Base-by-base conservation (phyloP, 768 basidiomycete species). In the Hypsizygus marmoreus region DNA sequence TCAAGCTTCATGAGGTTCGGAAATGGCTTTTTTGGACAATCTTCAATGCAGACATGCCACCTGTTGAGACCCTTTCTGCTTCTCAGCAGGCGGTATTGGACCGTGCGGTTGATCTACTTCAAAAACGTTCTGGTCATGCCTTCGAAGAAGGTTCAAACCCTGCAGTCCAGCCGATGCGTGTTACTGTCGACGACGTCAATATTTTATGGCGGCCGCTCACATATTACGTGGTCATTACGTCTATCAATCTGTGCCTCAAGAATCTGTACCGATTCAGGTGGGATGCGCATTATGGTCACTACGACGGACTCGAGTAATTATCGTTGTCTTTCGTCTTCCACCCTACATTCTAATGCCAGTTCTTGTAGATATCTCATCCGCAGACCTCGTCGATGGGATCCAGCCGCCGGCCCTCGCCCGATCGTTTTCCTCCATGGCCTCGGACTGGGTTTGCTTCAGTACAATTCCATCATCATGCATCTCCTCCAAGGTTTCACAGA, bases 401-500 rank as follows among this genome's bases (percentile, higher is more conserved):
- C 80, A 2, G 61, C 63, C n/a, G 73, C 61, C 30, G 83, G 79
- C 19, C 75, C 74, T 25, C 77, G 80, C 31, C 94, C 94, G 0
- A 66, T 95, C 28, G 76, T 97, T 12, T 91, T 94, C 60, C 63
- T 92, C 28, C 93, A 97, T 58, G 95, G 95, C 3, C 80, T 98
- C 1, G 94, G 94, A 8, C 75, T 95, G 38, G 93, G 93, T 3
- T 64, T 91, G 9, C 57, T 83, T 14, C 87, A 89, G 57, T 90
- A 94, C 60, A 68, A 77, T 31, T 51, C 69, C n/a, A 67, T 88
- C 49, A 67, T 94, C 42, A 64, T 68, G 9, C 69, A 84, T 51
- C 71, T 94, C 14, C 63, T 87, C 31, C 66, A 69, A 26, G 59
- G 68, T 4, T 73, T 86, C 40, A 66, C 79, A 4, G 78, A 86